A percentile compares a stretch with the other conserved stretches of the same genome.
Evolutionary conservation across 768 basidiomycete species (phyloP).

Genomic region (Amanita rimosa): DNA sequence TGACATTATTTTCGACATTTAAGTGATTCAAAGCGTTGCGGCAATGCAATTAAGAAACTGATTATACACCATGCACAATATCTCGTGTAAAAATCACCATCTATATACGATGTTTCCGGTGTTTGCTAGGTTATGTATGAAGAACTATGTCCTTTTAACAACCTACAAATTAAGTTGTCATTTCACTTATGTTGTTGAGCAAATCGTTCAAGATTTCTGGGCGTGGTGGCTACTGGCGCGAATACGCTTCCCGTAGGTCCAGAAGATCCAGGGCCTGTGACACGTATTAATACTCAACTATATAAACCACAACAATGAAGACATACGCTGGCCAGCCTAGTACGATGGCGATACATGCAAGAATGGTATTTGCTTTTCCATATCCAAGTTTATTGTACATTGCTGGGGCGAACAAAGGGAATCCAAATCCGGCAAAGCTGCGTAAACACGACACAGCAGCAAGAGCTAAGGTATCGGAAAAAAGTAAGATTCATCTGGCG

Average conservation of each 20-base stretch:
- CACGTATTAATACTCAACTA: background rate
- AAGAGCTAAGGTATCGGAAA: slow-evolving; percentile 29
- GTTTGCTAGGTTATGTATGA: background rate
- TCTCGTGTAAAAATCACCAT: too few species aligned
- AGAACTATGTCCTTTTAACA: background rate
- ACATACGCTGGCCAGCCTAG: slow-evolving; percentile 38
- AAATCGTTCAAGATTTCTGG: background rate
- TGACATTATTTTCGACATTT: too few species aligned
- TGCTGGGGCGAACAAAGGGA: slow-evolving; percentile 66
- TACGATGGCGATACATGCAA: slow-evolving; percentile 45
- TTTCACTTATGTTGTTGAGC: too few species aligned
- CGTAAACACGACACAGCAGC: slow-evolving; percentile 56
- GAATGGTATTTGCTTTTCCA: slow-evolving; percentile 57
- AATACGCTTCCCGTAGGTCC: slow-evolving; percentile 3
- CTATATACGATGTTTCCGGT: too few species aligned
- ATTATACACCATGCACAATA: too few species aligned
- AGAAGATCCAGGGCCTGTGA: slow-evolving; percentile 10
- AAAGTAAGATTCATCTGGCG: background rate
- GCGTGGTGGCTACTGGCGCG: slow-evolving; percentile 5
- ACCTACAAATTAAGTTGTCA: too few species aligned
- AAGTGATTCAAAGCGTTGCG: too few species aligned
- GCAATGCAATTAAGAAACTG: too few species aligned
- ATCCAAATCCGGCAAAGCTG: slow-evolving; percentile 58
- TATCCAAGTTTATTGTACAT: slow-evolving; percentile 60
- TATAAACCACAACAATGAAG: background rate